A percentile compares a stretch with the other conserved stretches of the same genome.
Evolutionary conservation across 257 asterid species (phyloP).

Genomic region (Schizonepeta tenuifolia): DNA sequence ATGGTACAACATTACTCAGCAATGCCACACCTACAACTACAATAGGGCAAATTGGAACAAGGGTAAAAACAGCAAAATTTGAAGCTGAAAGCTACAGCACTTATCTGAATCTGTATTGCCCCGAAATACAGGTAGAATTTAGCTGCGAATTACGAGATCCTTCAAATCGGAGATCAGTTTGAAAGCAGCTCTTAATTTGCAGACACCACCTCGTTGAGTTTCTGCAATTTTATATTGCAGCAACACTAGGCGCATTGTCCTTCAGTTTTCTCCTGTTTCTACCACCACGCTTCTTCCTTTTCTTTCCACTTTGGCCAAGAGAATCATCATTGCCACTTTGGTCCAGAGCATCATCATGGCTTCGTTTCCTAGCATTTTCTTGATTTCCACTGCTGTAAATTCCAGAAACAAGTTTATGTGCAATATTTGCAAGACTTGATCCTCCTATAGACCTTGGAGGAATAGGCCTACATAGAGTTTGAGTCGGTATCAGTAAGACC

Average conservation of each 20-base stretch:
- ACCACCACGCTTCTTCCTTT: background rate
- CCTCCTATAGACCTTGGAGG: constrained; percentile 48
- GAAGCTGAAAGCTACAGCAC: background rate
- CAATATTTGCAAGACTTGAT: constrained; percentile 36
- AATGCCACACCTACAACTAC: background rate
- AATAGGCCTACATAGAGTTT: constrained; percentile 39
- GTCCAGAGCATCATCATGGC: constrained; percentile 1
- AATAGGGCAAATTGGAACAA: background rate
- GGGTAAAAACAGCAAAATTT: background rate
- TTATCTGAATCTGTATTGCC: background rate
- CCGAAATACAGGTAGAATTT: background rate
- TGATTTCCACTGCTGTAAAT: constrained; percentile 11
- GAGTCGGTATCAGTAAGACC: background rate
- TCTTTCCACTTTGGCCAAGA: background rate
- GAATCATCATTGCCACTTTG: constrained; percentile 6
- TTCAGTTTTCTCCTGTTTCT: constrained; percentile 20
- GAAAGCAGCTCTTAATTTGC: background rate
- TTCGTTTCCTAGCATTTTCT: constrained; percentile 23
- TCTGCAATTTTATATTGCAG: background rate
- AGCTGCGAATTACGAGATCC: background rate
- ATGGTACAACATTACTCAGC: background rate
- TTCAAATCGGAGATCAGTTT: background rate
- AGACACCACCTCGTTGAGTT: background rate
- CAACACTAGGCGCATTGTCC: background rate
- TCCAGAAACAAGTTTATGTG: constrained; percentile 43